Evolutionary conservation across 306 rosid genomes (phyloP).

Genomic region (Fagus sylvatica): DNA sequence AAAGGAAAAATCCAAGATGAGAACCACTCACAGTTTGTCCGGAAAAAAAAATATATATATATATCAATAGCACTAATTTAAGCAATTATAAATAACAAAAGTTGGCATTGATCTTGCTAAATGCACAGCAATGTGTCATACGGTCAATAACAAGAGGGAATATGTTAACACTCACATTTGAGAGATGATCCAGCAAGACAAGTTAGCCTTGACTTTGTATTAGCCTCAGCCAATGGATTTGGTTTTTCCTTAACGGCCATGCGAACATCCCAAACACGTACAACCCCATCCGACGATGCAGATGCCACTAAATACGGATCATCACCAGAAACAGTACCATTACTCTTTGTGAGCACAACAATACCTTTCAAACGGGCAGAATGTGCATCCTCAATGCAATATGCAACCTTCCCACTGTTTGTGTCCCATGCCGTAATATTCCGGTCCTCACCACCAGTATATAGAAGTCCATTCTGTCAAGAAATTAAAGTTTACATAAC

Average conservation of each 20-base stretch:
- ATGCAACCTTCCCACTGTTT: conserved; percentile 73
- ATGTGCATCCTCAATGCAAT: conserved; percentile 76
- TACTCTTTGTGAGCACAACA: conserved; percentile 51
- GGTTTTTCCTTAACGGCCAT: conserved; percentile 64
- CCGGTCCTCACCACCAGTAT: conserved; percentile 82
- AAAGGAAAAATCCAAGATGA: not conserved
- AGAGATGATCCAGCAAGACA: conserved; percentile 87
- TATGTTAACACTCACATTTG: conserved; percentile 49
- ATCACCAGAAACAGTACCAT: conserved; percentile 45
- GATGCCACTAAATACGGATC: conserved; percentile 76
- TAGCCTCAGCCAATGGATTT: conserved; percentile 72
- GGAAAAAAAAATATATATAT: not conserved
- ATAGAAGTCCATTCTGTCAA: conserved; percentile 71
- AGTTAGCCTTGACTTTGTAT: conserved; percentile 78
- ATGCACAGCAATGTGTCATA: not conserved
- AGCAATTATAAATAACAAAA: not conserved
- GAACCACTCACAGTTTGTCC: not conserved
- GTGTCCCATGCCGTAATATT: conserved; percentile 79
- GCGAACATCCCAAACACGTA: conserved; percentile 94
- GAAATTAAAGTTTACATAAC: not conserved
- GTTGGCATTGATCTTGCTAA: not conserved
- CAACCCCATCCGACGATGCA: conserved; percentile 85
- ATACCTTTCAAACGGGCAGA: conserved; percentile 78
- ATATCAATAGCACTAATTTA: not conserved
- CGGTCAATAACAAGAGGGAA: not conserved